These are phyloP conservation scores for Ephemerocybe angulata DNA, from an alignment of 768 basidiomycete genomes.

Conservation along the genomic window DNA sequence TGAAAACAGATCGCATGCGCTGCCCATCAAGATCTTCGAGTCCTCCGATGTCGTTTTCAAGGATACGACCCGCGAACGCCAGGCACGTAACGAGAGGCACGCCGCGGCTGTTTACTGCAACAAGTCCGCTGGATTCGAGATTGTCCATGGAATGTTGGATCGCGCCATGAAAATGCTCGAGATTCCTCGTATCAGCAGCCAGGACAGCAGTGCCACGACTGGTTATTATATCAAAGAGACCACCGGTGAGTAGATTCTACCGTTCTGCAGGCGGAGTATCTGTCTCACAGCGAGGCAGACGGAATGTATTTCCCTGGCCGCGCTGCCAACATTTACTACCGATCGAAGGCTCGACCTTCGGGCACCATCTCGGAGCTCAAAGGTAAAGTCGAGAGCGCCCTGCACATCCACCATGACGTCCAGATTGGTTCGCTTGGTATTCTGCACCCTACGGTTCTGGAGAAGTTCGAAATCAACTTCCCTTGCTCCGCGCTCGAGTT, in stretches of 20 bases:
- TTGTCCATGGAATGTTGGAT: slow-evolving; percentile 92
- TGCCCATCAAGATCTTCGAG: slow-evolving; percentile 94
- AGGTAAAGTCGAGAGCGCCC: slow-evolving; percentile 42
- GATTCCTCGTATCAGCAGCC: slow-evolving; percentile 68
- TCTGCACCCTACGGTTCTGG: slow-evolving; percentile 86
- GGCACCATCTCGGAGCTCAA: slow-evolving; percentile 33
- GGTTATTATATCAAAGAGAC: slow-evolving; percentile 94
- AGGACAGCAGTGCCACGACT: slow-evolving; percentile 49
- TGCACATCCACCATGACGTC: slow-evolving; percentile 50
- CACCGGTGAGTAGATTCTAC: slow-evolving; percentile 55
- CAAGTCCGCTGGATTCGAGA: slow-evolving; percentile 94
- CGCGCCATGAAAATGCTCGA: slow-evolving; percentile 96
- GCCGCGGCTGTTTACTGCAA: slow-evolving; percentile 95
- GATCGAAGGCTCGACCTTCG: slow-evolving; percentile 43
- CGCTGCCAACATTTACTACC: slow-evolving; percentile 88
- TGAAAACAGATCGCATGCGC: slow-evolving; percentile 90
- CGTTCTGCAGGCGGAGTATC: neutral
- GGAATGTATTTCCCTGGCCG: slow-evolving; percentile 93
- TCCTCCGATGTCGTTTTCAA: slow-evolving; percentile 91
- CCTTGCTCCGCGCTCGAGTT: slow-evolving; percentile 96
- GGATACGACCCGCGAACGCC: slow-evolving; percentile 71
- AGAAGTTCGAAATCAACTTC: slow-evolving; percentile 90
- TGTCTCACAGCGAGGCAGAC: slow-evolving; percentile 53
- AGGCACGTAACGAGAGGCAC: slow-evolving; percentile 83
- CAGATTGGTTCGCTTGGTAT: slow-evolving; percentile 89